Evolutionary conservation across 148 eudicot species (phyloP), one percentile per base, ranked within the genome.

Genomic region (Fagopyrum tataricum): DNA sequence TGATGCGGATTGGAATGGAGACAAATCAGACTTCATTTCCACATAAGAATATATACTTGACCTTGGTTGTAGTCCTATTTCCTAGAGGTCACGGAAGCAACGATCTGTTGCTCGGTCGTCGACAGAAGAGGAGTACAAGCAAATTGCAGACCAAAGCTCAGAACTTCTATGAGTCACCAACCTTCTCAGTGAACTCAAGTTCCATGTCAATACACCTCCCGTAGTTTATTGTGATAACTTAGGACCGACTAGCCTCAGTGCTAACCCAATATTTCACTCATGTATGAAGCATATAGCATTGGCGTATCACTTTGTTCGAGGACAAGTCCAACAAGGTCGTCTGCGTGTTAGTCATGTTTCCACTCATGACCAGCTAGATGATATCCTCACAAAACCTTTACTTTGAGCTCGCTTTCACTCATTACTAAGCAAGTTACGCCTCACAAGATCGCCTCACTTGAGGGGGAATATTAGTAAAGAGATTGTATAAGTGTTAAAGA

Each of bases 331-430:
- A 49, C 9, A 49, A 7, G 53, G 53, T 7, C 9, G 7, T 12
- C 53, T 49, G 7, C 53, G 12, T 49, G 53, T 49, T 49, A 7
- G 12, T 49, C 53, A 49, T 12, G 12, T 49, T 12, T 49, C 53
- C 53, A 49, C 53, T 12, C 53, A 12, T 12, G 53, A 49, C 12
- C 53, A 49, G 12, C 53, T 49, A 7, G 53, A 7, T 12, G 12
- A 49, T 49, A 12, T 49, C 53, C 53, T 49, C 53, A 49, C 53
- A 7, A 7, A 49, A 49, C 12, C 53, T 12, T 71, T 31, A 42
- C 13, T n/a, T 58, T 44, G 74, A 68, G 67, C 43, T 72, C 74
- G 23, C 41, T 80, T 80, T n/a, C n/a, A n/a, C n/a, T n/a, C n/a
- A n/a, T n/a, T n/a, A n/a, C n/a, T n/a, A n/a, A n/a, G n/a, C n/a